Conservation (phyloP, 73 alveolate species). For the Paramecium sexaurelia region DNA sequence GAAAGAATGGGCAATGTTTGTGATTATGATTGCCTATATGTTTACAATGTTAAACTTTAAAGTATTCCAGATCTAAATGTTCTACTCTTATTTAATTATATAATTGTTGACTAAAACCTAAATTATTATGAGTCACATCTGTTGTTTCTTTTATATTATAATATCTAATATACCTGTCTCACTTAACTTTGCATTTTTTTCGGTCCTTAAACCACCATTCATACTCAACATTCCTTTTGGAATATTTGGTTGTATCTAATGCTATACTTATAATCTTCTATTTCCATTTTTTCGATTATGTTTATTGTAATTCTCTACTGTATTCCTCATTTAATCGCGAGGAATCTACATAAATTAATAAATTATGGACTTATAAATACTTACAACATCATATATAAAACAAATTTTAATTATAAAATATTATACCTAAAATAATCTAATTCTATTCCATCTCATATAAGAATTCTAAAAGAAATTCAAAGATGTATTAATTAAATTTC, state of each 20-base stretch:
- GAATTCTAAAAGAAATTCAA: neutral
- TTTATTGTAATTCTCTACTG: neutral
- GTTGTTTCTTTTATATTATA: neutral
- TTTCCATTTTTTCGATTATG: neutral
- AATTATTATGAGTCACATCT: slow-evolving; percentile 40
- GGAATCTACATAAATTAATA: slow-evolving; percentile 5
- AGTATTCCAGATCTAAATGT: slow-evolving; percentile 75
- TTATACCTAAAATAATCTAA: neutral
- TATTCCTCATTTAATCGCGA: neutral
- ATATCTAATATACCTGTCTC: slow-evolving; percentile 6
- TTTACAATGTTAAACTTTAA: slow-evolving; percentile 81
- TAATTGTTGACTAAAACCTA: neutral
- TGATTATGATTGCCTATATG: slow-evolving; percentile 75
- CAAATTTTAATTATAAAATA: neutral
- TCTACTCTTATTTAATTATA: neutral
- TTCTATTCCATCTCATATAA: neutral
- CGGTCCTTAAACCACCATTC: slow-evolving; percentile 7
- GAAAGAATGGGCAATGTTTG: slow-evolving; percentile 85
- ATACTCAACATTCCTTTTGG: slow-evolving; percentile 50
- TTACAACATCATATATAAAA: neutral
- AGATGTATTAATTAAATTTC: neutral
- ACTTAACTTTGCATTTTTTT: slow-evolving; percentile 1
- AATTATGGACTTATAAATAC: neutral
- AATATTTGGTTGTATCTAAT: neutral
- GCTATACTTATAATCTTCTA: neutral